Evolutionary conservation across 768 basidiomycete species (phyloP).

Genomic region (Chiua virens): DNA sequence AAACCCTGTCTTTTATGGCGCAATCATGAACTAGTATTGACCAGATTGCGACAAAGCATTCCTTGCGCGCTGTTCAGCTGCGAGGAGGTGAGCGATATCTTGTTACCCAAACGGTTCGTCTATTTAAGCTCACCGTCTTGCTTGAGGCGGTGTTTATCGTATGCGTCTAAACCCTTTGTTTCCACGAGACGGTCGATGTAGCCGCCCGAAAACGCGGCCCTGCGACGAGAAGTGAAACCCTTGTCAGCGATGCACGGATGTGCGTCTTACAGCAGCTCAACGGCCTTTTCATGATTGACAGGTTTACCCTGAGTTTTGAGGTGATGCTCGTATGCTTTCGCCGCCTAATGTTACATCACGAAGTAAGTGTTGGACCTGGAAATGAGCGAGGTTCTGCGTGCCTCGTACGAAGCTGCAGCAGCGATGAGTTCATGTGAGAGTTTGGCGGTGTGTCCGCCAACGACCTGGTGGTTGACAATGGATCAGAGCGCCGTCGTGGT

Average conservation of each 20-base stretch:
- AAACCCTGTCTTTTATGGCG: not conserved
- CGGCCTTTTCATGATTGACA: conserved; percentile 21
- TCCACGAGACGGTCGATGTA: conserved; percentile 25
- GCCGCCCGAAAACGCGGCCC: conserved; percentile 27
- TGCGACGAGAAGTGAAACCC: conserved; percentile 3
- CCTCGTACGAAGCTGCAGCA: conserved; percentile 31
- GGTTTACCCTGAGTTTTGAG: conserved; percentile 18
- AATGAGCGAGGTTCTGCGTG: not conserved
- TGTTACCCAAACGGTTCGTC: too few relatives aligned
- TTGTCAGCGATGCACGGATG: too few relatives aligned
- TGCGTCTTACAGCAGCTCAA: conserved; percentile 24
- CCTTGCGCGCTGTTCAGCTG: conserved; percentile 16
- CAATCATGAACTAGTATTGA: conserved; percentile 10
- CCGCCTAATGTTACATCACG: conserved; percentile 17
- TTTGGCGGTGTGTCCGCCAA: conserved; percentile 17
- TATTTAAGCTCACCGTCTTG: conserved; percentile 17
- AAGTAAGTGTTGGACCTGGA: not conserved
- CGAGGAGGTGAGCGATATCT: not conserved
- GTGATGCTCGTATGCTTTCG: conserved; percentile 30
- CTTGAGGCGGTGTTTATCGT: conserved; percentile 22
- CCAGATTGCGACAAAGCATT: conserved; percentile 12
- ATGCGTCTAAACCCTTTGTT: conserved; percentile 23
- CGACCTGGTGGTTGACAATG: conserved; percentile 8
- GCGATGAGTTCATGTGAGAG: conserved; percentile 29
- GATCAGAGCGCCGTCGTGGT: too few relatives aligned